These are phyloP conservation scores for Carallia brachiata DNA, from an alignment of 345 rosid species.

Conservation along the genomic window DNA sequence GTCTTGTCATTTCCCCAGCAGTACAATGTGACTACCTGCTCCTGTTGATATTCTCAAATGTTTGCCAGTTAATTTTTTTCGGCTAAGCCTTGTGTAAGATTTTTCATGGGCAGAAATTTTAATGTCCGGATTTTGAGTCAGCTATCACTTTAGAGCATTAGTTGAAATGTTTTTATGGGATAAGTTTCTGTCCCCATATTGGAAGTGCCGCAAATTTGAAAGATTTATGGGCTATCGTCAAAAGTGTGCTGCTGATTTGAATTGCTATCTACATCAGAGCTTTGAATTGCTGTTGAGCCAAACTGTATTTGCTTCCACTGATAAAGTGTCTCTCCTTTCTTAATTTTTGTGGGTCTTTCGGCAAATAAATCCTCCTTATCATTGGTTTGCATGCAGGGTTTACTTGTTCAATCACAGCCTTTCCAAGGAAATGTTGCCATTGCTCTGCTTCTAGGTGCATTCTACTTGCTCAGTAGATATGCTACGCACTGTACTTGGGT, in stretches of 20 bases:
- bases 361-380: constrained; percentile 7
- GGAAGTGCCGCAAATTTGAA: no score
- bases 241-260: neutral
- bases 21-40: no score
- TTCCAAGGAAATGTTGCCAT: constrained; percentile 82
- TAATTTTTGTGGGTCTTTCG: neutral
- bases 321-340: neutral
- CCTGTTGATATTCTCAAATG: no score
- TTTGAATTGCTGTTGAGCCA: neutral
- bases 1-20: no score
- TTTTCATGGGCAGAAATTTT: no score
- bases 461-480: constrained; percentile 85
- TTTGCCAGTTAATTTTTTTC: no score
- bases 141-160: no score
- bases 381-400: constrained; percentile 47
- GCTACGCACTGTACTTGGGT: constrained; percentile 98
- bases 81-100: no score
- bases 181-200: no score
- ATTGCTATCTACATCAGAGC: neutral
- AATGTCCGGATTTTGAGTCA: no score
- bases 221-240: neutral
- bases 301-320: neutral
- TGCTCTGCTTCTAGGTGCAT: constrained; percentile 79
- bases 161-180: no score
- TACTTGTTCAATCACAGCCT: constrained; percentile 94